Evolutionary conservation across 2,329 filamentous ascomycete species (phyloP), one percentile per base, ranked within the genome.

Genomic region (Trematosphaeria pertusa): DNA sequence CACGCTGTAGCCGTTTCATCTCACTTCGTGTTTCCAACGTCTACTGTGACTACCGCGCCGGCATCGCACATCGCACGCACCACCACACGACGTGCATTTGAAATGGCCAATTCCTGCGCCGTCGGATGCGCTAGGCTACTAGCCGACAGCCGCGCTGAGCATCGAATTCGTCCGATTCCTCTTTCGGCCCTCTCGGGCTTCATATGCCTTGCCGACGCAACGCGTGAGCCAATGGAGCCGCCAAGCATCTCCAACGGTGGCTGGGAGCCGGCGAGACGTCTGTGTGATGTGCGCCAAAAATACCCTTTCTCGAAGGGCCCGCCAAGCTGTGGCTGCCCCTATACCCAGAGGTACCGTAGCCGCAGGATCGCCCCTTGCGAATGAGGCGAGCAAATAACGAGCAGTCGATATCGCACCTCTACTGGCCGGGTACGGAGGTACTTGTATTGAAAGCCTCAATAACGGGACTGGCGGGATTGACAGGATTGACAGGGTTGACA

Each of bases 271-370:
- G 31, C 31, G 10, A 33, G 14, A 33, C 12, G 14, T 21, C 18
- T 24, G 18, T 21, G 15, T 24, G 35, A 37, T 37, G 35, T 3
- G 35, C 35, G 19, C 35, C 35, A 37, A 37, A 37, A 37, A 11
- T 37, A 37, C 14, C 20, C 35, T 18, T 35, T 37, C 35, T 30
- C 37, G 37, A 31, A 39, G n/a, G 20, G 15, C 37, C 5, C 14
- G 42, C 35, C 43, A 46, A 46, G 43, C 22, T 38, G 43, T 46
- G 43, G 43, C 35, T 38, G 22, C 35, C 11, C 26, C 10, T 37
- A 7, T 18, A 12, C 35, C 12, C 18, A 11, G 22, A n/a, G n/a
- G n/a, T n/a, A n/a, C n/a, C 17, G 40, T 35, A 41, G 40, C 40
- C 30, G 46, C 40, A 40, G 40, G 36, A 37, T 28, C 28, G 35